Conservation (phyloP, 768 basidiomycete genomes). For the Saitozyma podzolica region DNA sequence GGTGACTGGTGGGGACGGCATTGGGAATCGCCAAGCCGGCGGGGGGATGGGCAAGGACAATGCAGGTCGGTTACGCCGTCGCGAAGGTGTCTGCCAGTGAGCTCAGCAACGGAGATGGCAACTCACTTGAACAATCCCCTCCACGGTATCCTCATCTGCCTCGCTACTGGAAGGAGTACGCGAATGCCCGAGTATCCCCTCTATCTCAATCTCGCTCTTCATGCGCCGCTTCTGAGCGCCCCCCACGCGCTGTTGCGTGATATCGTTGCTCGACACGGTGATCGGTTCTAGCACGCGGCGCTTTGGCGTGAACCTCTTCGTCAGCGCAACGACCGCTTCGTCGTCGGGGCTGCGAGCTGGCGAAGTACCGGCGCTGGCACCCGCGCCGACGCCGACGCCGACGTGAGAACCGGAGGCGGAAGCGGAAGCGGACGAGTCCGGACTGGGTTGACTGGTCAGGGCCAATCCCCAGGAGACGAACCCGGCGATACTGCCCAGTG, state of each 20-base stretch:
- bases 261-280: slow-evolving; percentile 9
- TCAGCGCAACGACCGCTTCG: slow-evolving; percentile 24
- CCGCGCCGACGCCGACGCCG: not conserved
- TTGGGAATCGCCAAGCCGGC: slow-evolving; percentile 33
- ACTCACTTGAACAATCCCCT: too few species aligned
- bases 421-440: not conserved
- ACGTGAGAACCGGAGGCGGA: not conserved
- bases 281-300: slow-evolving; percentile 32
- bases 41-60: slow-evolving; percentile 17
- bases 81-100: slow-evolving; percentile 13
- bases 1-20: slow-evolving; percentile 39
- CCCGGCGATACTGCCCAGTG: slow-evolving; percentile 30
- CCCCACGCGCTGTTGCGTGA: not conserved
- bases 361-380: not conserved
- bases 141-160: too few species aligned
- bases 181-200: slow-evolving; percentile 6
- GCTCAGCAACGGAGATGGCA: not conserved
- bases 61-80: slow-evolving; percentile 11
- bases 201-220: slow-evolving; percentile 24
- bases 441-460: not conserved
- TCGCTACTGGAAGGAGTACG: not conserved
- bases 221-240: slow-evolving; percentile 22
- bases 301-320: slow-evolving; percentile 18
- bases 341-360: slow-evolving; percentile 11
- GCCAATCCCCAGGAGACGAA: slow-evolving; percentile 20